phyloP scores from a whole-genome alignment of 257 asterid genomes.

The Parsonsia alboflavescens region DNA sequence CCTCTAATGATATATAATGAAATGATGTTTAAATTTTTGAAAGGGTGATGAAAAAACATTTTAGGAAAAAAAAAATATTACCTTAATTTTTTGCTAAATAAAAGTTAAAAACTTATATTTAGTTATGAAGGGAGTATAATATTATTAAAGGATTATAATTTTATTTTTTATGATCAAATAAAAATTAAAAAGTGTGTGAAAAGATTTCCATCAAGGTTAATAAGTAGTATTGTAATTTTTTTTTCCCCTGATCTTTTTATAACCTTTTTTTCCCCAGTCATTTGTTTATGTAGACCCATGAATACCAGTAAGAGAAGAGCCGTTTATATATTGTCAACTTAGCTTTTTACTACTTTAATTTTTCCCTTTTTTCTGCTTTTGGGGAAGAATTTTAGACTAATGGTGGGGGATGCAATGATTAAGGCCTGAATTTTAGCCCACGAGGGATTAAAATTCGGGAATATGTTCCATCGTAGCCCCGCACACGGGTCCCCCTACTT shows the following conservation, averaged over 20 bases:
- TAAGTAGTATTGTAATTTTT: not conserved
- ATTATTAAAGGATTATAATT: too few relatives aligned
- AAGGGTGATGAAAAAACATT: too few relatives aligned
- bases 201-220: too few relatives aligned
- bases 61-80: too few relatives aligned
- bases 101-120: too few relatives aligned
- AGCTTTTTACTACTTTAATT: not conserved
- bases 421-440: constrained; percentile 18
- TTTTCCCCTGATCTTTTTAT: not conserved
- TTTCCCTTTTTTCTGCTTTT: not conserved
- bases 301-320: not conserved
- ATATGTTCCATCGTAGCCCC: constrained; percentile 38
- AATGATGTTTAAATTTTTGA: too few relatives aligned
- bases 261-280: not conserved
- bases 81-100: too few relatives aligned
- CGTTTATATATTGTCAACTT: constrained; percentile 15
- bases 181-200: too few relatives aligned
- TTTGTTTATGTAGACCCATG: not conserved
- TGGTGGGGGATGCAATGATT: constrained; percentile 30
- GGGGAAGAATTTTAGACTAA: not conserved
- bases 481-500: constrained; percentile 27
- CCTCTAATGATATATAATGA: too few relatives aligned
- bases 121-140: too few relatives aligned
- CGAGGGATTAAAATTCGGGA: constrained; percentile 26
- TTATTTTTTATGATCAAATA: too few relatives aligned